phyloP scores from a whole-genome alignment of 768 basidiomycete species.

The Tricholomella constricta region DNA sequence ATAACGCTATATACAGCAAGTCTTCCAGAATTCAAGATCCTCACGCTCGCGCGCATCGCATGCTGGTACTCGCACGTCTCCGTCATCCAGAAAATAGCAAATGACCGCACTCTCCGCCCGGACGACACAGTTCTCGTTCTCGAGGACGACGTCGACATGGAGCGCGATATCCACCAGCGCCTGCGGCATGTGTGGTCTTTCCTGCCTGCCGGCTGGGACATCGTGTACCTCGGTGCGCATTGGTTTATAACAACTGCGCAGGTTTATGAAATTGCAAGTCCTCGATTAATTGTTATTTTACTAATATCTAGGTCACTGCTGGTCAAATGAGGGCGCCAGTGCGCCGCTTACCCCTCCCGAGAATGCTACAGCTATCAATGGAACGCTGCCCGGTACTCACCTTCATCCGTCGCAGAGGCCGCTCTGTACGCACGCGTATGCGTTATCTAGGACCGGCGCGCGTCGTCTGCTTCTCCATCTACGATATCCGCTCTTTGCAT shows the following conservation, averaged over 20 bases:
- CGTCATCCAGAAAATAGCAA: slow-evolving; percentile 47
- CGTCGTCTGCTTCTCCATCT: slow-evolving; percentile 61
- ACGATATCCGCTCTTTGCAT: slow-evolving; percentile 67
- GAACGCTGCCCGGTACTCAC: slow-evolving; percentile 17
- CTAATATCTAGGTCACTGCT: slow-evolving; percentile 63
- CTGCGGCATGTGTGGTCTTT: slow-evolving; percentile 46
- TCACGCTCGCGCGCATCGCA: slow-evolving; percentile 62
- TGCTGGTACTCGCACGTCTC: slow-evolving; percentile 73
- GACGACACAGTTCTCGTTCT: slow-evolving; percentile 54
- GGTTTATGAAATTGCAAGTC: too few relatives aligned
- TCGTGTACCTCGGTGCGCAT: slow-evolving; percentile 54
- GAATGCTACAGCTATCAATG: slow-evolving; percentile 7
- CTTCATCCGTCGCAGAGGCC: slow-evolving; percentile 64
- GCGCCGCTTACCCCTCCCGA: slow-evolving; percentile 33
- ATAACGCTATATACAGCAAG: slow-evolving; percentile 34
- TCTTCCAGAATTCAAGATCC: slow-evolving; percentile 48
- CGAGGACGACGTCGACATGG: slow-evolving; percentile 83
- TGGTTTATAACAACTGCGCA: background rate
- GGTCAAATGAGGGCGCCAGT: slow-evolving; percentile 66
- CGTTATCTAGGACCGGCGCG: slow-evolving; percentile 59
- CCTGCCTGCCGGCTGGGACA: slow-evolving; percentile 68
- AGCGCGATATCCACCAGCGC: slow-evolving; percentile 53
- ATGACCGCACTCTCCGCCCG: slow-evolving; percentile 18
- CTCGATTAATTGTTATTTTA: background rate
- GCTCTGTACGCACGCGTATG: slow-evolving; percentile 77